Evolutionary conservation across 2,329 filamentous ascomycete species (phyloP).

Genomic region (Paradendryphiella salina): DNA sequence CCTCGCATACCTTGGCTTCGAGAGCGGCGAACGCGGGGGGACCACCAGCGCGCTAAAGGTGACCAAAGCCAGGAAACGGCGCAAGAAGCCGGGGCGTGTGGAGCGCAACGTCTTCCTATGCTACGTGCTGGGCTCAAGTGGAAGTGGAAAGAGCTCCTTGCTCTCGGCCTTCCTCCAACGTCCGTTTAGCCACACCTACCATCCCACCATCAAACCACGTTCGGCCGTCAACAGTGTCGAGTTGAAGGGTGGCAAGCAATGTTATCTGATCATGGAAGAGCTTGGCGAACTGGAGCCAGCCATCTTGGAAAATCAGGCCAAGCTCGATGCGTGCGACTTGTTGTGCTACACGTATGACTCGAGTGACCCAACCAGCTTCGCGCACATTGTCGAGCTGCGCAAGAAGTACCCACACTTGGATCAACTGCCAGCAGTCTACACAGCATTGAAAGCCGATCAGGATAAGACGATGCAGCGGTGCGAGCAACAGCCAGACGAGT

Average conservation of each 20-base stretch:
- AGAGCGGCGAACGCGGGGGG: constrained; percentile 72
- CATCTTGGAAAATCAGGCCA: constrained; percentile 86
- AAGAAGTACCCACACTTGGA: constrained; percentile 80
- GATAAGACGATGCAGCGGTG: constrained; percentile 96
- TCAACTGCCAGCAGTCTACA: constrained; percentile 87
- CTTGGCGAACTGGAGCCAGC: constrained; percentile 94
- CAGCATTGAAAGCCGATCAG: constrained; percentile 89
- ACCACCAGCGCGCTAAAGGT: constrained; percentile 86
- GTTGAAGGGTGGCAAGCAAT: constrained; percentile 92
- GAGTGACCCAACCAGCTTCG: constrained; percentile 92
- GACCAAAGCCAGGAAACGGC: constrained; percentile 86
- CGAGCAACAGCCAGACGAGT: constrained; percentile 85
- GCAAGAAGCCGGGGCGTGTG: constrained; percentile 78
- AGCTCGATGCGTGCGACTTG: constrained; percentile 89
- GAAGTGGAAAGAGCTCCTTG: constrained; percentile 87
- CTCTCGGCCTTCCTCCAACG: constrained; percentile 89
- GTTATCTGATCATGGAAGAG: constrained; percentile 93
- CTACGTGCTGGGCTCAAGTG: constrained; percentile 83
- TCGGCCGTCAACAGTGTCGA: constrained; percentile 96
- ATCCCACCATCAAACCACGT: constrained; percentile 91
- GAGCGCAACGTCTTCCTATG: constrained; percentile 94
- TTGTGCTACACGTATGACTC: constrained; percentile 97
- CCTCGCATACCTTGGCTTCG: constrained; percentile 93
- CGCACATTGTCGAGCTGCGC: constrained; percentile 82
- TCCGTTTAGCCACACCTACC: constrained; percentile 80